Percentiles rank a stretch among this genome's conserved stretches.
These are phyloP conservation scores for Thelephora terrestris DNA, from an alignment of 1,284 basidiomycete species.

Conservation along the genomic window DNA sequence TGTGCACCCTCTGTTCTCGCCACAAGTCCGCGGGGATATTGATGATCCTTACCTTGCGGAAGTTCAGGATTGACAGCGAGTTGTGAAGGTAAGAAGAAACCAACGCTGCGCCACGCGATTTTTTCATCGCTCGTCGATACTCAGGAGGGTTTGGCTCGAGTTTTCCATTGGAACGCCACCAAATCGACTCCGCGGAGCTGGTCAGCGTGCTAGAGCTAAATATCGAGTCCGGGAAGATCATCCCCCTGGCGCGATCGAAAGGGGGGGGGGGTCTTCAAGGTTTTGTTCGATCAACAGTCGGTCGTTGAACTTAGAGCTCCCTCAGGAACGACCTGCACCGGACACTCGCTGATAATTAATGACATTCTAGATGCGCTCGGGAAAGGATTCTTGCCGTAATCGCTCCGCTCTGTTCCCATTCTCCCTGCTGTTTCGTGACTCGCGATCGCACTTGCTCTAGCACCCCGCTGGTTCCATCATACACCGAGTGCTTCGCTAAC, in stretches of 20 bases:
- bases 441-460: conserved; percentile 7
- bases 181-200: conserved; percentile 32
- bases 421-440: not conserved
- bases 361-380: conserved; percentile 86
- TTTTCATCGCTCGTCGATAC: conserved; percentile 20
- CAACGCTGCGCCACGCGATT: not conserved
- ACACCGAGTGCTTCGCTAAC: not conserved
- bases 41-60: too few species aligned
- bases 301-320: not conserved
- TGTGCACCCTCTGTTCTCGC: too few species aligned
- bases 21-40: too few species aligned
- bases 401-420: not conserved
- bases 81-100: conserved; percentile 58
- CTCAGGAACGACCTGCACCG: conserved; percentile 72
- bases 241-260: conserved; percentile 91
- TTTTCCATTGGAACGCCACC: not conserved
- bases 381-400: conserved; percentile 61
- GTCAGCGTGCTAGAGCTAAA: conserved; percentile 45
- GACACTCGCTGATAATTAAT: conserved; percentile 73
- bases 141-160: conserved; percentile 41
- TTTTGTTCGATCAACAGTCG: conserved; percentile 25
- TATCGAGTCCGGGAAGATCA: too few species aligned
- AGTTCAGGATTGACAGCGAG: conserved; percentile 66
- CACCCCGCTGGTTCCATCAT: conserved; percentile 11
- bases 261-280: conserved; percentile 83